Percentiles rank a stretch among this genome's conserved stretches.
These are phyloP conservation scores for Firmiana major DNA, from an alignment of 345 rosid genomes.

Conservation along the genomic window DNA sequence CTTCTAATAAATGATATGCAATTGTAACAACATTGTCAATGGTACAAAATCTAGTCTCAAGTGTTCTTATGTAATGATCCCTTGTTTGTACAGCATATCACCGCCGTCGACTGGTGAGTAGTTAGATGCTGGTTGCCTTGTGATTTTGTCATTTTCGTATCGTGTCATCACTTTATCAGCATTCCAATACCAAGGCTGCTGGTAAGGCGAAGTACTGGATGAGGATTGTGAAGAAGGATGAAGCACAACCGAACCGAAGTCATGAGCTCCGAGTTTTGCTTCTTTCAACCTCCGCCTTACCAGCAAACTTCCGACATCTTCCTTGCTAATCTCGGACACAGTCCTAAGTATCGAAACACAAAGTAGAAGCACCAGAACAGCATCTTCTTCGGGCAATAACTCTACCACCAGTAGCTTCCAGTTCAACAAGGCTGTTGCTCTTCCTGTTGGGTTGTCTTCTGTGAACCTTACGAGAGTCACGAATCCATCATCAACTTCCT, in stretches of 20 bases:
- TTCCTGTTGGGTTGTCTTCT: conserved; percentile 57
- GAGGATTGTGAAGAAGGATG: conserved; percentile 36
- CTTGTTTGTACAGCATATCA: conserved; percentile 62
- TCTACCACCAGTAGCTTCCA: conserved; percentile 76
- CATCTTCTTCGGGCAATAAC: conserved; percentile 71
- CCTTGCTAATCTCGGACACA: conserved; percentile 56
- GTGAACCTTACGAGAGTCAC: conserved; percentile 57
- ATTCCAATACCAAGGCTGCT: conserved; percentile 77
- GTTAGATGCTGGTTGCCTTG: conserved; percentile 42
- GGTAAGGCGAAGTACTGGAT: conserved; percentile 31
- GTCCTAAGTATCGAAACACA: conserved; percentile 67
- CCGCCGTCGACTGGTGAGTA: conserved; percentile 67
- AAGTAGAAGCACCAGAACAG: conserved; percentile 54
- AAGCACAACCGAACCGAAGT: conserved; percentile 74
- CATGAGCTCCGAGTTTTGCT: conserved; percentile 59
- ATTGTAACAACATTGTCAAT: neutral
- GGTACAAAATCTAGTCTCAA: conserved; percentile 9
- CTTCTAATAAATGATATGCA: neutral
- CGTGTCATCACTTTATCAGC: conserved; percentile 40
- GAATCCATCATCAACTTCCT: conserved; percentile 37
- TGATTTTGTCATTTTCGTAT: conserved; percentile 25
- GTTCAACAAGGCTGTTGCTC: conserved; percentile 72
- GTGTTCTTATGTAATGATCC: conserved; percentile 34
- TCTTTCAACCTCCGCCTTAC: conserved; percentile 61
- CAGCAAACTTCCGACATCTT: conserved; percentile 64